Evolutionary conservation across 257 asterid genomes (phyloP), one percentile per base, ranked within the genome.

Genomic region (Capsicum pubescens): DNA sequence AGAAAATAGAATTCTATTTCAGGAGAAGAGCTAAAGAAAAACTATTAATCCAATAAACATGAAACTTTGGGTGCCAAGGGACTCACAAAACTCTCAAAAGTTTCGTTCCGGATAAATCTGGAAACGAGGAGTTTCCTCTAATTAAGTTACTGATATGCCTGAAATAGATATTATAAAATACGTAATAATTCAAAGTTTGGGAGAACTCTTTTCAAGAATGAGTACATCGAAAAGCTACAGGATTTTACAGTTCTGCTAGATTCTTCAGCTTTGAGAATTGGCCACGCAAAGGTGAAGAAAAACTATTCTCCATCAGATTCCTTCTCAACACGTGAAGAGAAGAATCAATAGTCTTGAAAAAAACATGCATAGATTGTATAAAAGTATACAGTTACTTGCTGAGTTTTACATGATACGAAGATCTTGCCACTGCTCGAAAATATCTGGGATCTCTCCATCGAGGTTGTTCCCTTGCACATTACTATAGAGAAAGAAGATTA

Each of bases 381-480:
- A 17, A 42, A 69, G 55, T 42, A 54, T 69, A 69, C 5, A 69
- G 78, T 69, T 68, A 68, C 0, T 64, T 26, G 1, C 15, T 69
- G 56, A 69, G 56, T 69, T 69, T 42, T 69, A 69, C 78, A 69
- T 16, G 78, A 8, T 0, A 69, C 21, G 55, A 54, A 69, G 55
- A 46, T 69, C 12, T 69, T 69, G 9, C 78, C 78, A 69, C 15
- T 11, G 56, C 16, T 10, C 4, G 0, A 17, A 42, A 69, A 69
- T 16, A 42, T 69, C 15, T 7, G 55, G 35, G 15, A 14, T 69
- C 42, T 8, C 0, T 17, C 13, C 78, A 42, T 9, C 4, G 55
- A 69, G 78, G 15, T 69, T 42, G 78, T 69, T 69, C 55, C 78
- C 78, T 42, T 32, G 55, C 78, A 69, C 78, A 69, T 69, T 6